Base-by-base conservation (phyloP, 2,329 filamentous ascomycete species). In the Onygenales sp. region DNA sequence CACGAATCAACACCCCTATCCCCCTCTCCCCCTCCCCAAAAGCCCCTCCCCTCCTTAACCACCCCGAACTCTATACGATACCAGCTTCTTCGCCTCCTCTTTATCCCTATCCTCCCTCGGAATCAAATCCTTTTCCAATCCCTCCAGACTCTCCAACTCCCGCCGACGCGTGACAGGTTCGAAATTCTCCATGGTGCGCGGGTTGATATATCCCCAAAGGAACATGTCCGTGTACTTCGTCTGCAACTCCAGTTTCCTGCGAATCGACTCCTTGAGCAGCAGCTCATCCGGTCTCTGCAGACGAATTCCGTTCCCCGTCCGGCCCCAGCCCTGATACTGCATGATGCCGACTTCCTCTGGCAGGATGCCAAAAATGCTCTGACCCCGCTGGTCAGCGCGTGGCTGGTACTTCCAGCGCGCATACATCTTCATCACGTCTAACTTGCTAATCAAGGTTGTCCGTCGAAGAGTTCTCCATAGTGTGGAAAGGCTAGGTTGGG, bases 171-270 rank as follows among this genome's bases (percentile, higher is more conserved):
- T 81, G 75, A 48, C 72, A 2, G 80, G 78, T 0, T 76, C 72
- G 5, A 80, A 61, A 63, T 82, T 77, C 57, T 71, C 64, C 48
- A 79, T 75, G 1, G 74, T 80, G 4, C 64, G 48, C 50, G 73
- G 75, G 65, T 86, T 75, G 32, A 84, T 69, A 62, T 78, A 78
- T 0, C 86, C 86, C 74, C 80, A 87, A 13, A 80, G 57, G 59
- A 83, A 73, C 75, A 87, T 83, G 54, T 77, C 71, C 11, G 76
- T 60, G 46, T 83, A 72, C 60, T 79, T 74, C 10, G 71, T 56
- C 52, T 83, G 73, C n/a, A 87, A 64, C 21, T 74, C 58, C 36
- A 87, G 63, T 0, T 73, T 64, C 13, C 85, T 70, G 13, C 75
- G 69, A 0, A 77, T 65, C 0, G 76, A 70, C 62, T 89, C 85